These are phyloP conservation scores for Leccinum obscurum DNA, from an alignment of 768 basidiomycete species.

Conservation along the genomic window DNA sequence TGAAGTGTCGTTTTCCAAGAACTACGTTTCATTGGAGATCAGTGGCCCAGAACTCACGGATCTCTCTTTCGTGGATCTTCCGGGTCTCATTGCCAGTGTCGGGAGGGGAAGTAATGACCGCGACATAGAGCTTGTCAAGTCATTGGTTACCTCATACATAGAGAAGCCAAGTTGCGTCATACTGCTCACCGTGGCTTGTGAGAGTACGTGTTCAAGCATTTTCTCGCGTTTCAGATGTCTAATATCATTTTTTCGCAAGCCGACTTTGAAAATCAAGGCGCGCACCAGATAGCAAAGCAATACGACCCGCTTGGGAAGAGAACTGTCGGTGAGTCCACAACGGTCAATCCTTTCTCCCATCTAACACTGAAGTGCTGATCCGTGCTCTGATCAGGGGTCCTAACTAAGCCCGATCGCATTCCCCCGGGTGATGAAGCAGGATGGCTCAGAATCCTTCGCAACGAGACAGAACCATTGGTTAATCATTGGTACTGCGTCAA, in stretches of 20 bases:
- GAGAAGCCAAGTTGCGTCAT: constrained; percentile 68
- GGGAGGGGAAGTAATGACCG: constrained; percentile 45
- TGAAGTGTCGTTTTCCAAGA: constrained; percentile 48
- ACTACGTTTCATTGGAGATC: constrained; percentile 58
- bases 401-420: constrained; percentile 75
- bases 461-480: constrained; percentile 40
- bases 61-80: constrained; percentile 64
- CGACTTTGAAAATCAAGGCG: constrained; percentile 80
- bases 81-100: constrained; percentile 62
- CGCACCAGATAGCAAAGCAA: constrained; percentile 60
- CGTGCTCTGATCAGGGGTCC: constrained; percentile 17
- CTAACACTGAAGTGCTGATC: constrained; percentile 12
- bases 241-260: constrained; percentile 48
- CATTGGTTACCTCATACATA: constrained; percentile 60
- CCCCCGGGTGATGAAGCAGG: constrained; percentile 19
- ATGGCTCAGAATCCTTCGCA: constrained; percentile 60
- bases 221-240: constrained; percentile 31
- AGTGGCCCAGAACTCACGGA: constrained; percentile 60
- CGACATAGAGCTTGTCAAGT: constrained; percentile 64
- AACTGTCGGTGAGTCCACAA: constrained; percentile 57
- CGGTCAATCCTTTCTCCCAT: constrained; percentile 53
- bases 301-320: constrained; percentile 63
- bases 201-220: constrained; percentile 19
- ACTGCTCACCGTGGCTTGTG: constrained; percentile 58
- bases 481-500: constrained; percentile 43